Percentiles rank a stretch among this genome's conserved stretches.
Evolutionary conservation across 2,329 filamentous ascomycete species (phyloP).

Genomic region (Amylocarpus encephaloides): DNA sequence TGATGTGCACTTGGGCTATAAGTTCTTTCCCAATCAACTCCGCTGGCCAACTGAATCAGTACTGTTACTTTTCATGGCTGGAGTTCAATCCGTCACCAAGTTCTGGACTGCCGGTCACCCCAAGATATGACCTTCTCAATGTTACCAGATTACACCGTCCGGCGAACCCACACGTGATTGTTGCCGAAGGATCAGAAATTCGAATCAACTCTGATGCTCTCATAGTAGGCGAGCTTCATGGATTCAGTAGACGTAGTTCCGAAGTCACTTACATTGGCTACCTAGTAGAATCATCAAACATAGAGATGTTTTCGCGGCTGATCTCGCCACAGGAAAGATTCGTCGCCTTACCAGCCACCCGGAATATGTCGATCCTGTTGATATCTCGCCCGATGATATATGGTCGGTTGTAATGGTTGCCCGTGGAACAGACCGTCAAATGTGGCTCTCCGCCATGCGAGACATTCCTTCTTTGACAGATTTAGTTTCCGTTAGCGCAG

Average conservation of each 20-base stretch:
- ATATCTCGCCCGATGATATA: slow-evolving; percentile 38
- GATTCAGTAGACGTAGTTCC: slow-evolving; percentile 33
- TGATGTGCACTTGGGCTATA: slow-evolving; percentile 38
- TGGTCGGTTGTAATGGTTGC: slow-evolving; percentile 41
- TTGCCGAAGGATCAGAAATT: slow-evolving; percentile 8
- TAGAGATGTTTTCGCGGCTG: slow-evolving; percentile 40
- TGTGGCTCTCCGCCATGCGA: slow-evolving; percentile 35
- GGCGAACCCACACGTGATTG: no score
- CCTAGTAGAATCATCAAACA: slow-evolving; percentile 37
- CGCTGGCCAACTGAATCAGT: slow-evolving; percentile 19
- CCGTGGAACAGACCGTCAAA: slow-evolving; percentile 36
- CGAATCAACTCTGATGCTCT: slow-evolving; percentile 31
- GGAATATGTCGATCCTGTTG: slow-evolving; percentile 39
- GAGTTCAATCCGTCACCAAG: slow-evolving; percentile 35
- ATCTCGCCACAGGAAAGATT: slow-evolving; percentile 36
- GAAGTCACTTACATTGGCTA: slow-evolving; percentile 38
- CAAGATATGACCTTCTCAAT: no score
- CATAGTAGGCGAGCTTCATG: slow-evolving; percentile 39
- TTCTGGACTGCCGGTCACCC: slow-evolving; percentile 9
- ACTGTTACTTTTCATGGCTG: slow-evolving; percentile 35
- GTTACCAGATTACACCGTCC: no score
- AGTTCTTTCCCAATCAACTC: slow-evolving; percentile 28
- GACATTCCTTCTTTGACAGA: slow-evolving; percentile 31
- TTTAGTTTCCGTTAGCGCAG: neutral
- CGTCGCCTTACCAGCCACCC: slow-evolving; percentile 39